These are phyloP conservation scores for Platanthera zijinensis DNA, from an alignment of 106 monocot genomes.

Conservation along the genomic window DNA sequence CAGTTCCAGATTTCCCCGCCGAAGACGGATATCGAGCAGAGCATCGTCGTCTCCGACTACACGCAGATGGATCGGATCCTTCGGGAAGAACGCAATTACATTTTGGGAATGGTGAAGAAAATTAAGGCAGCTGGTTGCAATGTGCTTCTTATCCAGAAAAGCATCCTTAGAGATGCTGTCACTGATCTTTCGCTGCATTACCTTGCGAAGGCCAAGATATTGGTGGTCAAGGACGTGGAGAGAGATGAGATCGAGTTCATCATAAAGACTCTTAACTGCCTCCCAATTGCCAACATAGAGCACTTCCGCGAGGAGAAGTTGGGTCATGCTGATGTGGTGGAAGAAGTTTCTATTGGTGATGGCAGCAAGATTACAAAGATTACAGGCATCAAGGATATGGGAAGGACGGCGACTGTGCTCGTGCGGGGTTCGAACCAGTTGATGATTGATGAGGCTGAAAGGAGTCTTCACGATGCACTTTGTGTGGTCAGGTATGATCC, in stretches of 20 bases:
- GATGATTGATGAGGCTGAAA: conserved; percentile 84
- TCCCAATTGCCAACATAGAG: conserved; percentile 92
- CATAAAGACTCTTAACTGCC: conserved; percentile 87
- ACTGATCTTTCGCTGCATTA: conserved; percentile 93
- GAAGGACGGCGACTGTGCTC: conserved; percentile 71
- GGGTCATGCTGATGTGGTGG: conserved; percentile 73
- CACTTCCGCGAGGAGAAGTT: conserved; percentile 90
- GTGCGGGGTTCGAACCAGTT: conserved; percentile 84
- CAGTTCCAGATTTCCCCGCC: conserved; percentile 97
- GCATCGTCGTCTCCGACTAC: conserved; percentile 84
- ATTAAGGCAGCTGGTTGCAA: conserved; percentile 83
- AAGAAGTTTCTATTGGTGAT: conserved; percentile 79
- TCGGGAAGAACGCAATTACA: conserved; percentile 86
- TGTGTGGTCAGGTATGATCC: conserved; percentile 78
- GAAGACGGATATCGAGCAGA: conserved; percentile 95
- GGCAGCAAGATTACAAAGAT: conserved; percentile 73
- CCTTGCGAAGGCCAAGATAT: conserved; percentile 83
- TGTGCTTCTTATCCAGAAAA: conserved; percentile 90
- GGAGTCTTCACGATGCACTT: conserved; percentile 94
- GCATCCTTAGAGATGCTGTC: conserved; percentile 89
- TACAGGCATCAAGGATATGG: conserved; percentile 84
- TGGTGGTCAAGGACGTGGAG: conserved; percentile 91
- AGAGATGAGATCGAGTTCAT: conserved; percentile 96
- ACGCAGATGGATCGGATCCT: conserved; percentile 93
- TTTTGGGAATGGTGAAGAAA: conserved; percentile 88